Evolutionary conservation across 2,329 filamentous ascomycete genomes (phyloP).

Genomic region (Septoria linicola): DNA sequence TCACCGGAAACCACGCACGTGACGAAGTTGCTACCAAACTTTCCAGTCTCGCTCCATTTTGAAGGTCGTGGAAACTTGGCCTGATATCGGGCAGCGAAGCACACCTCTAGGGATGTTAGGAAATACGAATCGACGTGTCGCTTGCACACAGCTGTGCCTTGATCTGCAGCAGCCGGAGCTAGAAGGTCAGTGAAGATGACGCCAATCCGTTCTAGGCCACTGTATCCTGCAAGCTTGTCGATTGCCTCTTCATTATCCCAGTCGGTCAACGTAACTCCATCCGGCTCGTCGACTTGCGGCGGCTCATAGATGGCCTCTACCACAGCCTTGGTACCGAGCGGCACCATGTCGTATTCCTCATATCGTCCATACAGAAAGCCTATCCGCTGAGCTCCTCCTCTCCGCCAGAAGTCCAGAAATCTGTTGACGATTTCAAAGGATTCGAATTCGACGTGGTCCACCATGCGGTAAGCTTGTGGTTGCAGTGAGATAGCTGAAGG

Average conservation of each 20-base stretch:
- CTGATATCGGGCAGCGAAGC: conserved; percentile 84
- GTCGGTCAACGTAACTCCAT: conserved; percentile 79
- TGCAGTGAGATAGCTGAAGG: conserved; percentile 95
- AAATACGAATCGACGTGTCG: conserved; percentile 94
- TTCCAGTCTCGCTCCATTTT: conserved; percentile 95
- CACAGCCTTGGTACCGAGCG: conserved; percentile 88
- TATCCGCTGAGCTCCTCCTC: conserved; percentile 76
- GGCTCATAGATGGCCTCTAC: conserved; percentile 97
- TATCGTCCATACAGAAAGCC: conserved; percentile 92
- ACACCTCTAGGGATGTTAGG: conserved; percentile 86
- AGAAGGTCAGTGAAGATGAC: conserved; percentile 93
- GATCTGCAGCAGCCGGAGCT: conserved; percentile 65
- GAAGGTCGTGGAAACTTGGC: conserved; percentile 83
- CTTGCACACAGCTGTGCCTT: conserved; percentile 90
- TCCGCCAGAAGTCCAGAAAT: conserved; percentile 90
- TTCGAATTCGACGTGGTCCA: conserved; percentile 96
- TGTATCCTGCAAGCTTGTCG: conserved; percentile 75
- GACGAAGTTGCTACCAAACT: conserved; percentile 94
- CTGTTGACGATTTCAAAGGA: conserved; percentile 79
- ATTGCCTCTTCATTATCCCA: conserved; percentile 85
- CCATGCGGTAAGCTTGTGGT: conserved; percentile 91
- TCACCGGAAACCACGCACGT: conserved; percentile 96
- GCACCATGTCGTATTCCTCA: conserved; percentile 86
- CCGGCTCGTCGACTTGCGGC: conserved; percentile 82
- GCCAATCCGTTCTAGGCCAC: conserved; percentile 83